Base-by-base conservation (phyloP, 1,284 basidiomycete species). In the Singerocomus inundabilis region DNA sequence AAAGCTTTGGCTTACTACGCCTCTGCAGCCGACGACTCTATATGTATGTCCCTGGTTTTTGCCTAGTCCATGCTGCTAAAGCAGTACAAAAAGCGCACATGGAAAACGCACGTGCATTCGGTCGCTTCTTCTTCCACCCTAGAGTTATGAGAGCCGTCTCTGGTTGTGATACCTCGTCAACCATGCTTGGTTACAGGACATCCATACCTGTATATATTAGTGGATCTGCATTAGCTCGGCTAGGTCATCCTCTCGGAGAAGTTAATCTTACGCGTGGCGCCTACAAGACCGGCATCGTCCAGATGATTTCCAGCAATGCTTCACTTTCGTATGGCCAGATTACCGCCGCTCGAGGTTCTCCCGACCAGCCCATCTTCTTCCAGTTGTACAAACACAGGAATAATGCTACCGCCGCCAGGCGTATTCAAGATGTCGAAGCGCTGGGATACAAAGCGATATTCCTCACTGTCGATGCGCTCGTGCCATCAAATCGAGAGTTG, bases 241-340 rank as follows among this genome's bases (percentile, higher is more conserved):
- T 96, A 4, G 93, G 93, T 2, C 93, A 97, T 64, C 93, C 93
- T 37, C 48, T 58, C 72, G 93, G 93, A 15, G 93, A 97, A 71
- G 74, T 80, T 38, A 95, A 94, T 69, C 83, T 96, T 51, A 90
- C 90, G 2, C 77, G 76, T 41, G 93, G 85, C 3, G 84, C 85
- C 6, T 82, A 78, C n/a, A 73, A 76, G 42, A 78, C 81, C 2
- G 80, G 81, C 25, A 85, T 94, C 54, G 87, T 93, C 44, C 93
- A 96, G 64, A 92, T 91, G 78, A 88, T 95, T 46, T 95, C 92
- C 5, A 85, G 84, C 36, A 93, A 95, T 66, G 84, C 94, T 2
- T 93, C 90, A 0, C 74, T 92, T 55, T 89, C 91, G 0, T 78
- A 80, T 46, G 78, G 77, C 12, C 81, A 88, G 55, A 89, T 95